phyloP scores from a whole-genome alignment of 2,329 filamentous ascomycete genomes.

The Cercospora citrullina region DNA sequence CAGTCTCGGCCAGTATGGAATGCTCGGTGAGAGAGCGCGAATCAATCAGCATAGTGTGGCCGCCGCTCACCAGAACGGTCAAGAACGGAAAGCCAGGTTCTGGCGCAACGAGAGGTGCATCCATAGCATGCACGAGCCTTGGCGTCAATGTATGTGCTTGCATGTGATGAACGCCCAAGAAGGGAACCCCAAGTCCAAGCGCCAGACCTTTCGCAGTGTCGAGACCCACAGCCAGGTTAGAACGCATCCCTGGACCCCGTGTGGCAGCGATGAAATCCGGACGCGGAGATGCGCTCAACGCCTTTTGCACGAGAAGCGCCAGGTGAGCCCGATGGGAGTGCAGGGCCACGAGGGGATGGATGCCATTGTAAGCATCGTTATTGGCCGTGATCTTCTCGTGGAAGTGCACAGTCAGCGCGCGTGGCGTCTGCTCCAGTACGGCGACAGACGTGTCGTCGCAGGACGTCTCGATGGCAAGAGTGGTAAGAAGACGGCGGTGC shows the following conservation, averaged over 20 bases:
- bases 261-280: constrained; percentile 90
- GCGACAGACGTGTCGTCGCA: constrained; percentile 95
- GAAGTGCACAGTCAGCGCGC: constrained; percentile 55
- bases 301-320: constrained; percentile 65
- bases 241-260: constrained; percentile 83
- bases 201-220: constrained; percentile 85
- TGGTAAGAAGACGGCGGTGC: constrained; percentile 39
- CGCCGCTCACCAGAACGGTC: constrained; percentile 85
- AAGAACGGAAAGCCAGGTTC: constrained; percentile 76
- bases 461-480: constrained; percentile 76
- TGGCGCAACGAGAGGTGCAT: not conserved
- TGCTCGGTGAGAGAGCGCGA: constrained; percentile 70
- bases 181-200: constrained; percentile 76
- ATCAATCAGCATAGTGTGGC: constrained; percentile 83
- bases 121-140: constrained; percentile 56
- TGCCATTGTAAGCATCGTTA: constrained; percentile 70
- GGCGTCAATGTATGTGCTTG: constrained; percentile 92
- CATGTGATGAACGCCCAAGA: constrained; percentile 94
- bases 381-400: constrained; percentile 81
- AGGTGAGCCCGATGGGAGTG: constrained; percentile 73
- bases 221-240: constrained; percentile 74
- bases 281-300: constrained; percentile 41
- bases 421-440: constrained; percentile 53
- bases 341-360: constrained; percentile 75
- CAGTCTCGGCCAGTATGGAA: constrained; percentile 67